Base-by-base conservation (phyloP, 169 alveolate genomes). In the Plasmodium relictum region DNA sequence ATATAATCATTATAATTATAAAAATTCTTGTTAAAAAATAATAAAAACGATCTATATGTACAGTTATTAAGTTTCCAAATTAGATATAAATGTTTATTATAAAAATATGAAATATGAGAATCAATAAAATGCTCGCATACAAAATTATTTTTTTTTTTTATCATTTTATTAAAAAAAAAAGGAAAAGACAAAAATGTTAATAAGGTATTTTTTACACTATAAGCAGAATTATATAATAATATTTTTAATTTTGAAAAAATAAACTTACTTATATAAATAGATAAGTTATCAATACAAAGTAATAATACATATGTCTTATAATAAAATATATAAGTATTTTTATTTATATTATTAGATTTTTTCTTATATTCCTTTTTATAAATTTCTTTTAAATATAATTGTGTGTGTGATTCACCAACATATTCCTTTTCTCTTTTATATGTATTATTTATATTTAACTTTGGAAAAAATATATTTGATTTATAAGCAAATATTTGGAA, bases 121-220 rank as follows among this genome's bases (percentile, higher is more conserved):
- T 78, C 89, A 16, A 78, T 78, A 22, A 78, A 78, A 56, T 78
- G 89, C 18, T 78, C 89, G 20, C 89, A 78, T 54, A 10, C n/a
- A 2, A 78, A 41, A 50, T 63, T 56, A 45, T 63, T 10, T 7
- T 22, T 26, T 78, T 16, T 50, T 3, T 12, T 66, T 69, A 63
- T 78, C 1, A 65, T 8, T 78, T 78, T 62, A 22, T 66, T 54
- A 41, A 78, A 63, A 41, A 78, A 78, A 78, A 78, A 78, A 16
- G 89, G 89, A 20, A 78, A 78, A 0, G 89, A 78, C 3, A 78
- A 58, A 65, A 78, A 78, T 52, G 89, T 78, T 4, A 78, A 61
- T 9, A 78, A 54, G 8, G 89, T 78, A 70, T 50, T 78, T 68
- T 78, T 78, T 10, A 78, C 50, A 42, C 31, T 78, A 58, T 65